Conservation (phyloP, 208 protist species). For the Acanthamoeba royreba region DNA sequence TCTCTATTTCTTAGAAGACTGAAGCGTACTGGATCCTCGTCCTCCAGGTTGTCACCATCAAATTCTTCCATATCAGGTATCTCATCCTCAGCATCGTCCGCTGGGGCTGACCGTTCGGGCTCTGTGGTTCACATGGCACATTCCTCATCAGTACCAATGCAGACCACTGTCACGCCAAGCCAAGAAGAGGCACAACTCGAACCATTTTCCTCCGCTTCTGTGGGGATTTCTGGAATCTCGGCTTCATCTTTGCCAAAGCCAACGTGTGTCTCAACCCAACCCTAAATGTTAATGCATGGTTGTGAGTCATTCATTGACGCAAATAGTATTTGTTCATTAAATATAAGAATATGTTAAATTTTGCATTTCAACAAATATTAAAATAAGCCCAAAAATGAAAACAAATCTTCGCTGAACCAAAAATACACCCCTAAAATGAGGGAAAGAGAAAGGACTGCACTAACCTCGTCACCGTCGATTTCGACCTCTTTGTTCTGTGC, state of each 20-base stretch:
- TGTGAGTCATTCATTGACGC: background rate
- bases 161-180: background rate
- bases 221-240: background rate
- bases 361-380: no score
- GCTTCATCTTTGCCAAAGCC: background rate
- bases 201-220: constrained; percentile 18
- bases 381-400: no score
- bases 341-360: no score
- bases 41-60: constrained; percentile 61
- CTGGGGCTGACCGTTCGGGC: background rate
- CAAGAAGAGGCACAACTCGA: background rate
- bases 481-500: background rate
- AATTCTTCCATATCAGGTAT: constrained; percentile 79
- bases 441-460: background rate
- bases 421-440: background rate
- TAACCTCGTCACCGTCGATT: background rate
- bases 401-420: no score
- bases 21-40: constrained; percentile 69
- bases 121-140: background rate
- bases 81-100: constrained; percentile 66
- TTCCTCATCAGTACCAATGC: background rate
- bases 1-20: background rate
- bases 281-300: background rate
- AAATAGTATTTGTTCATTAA: background rate
- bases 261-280: constrained; percentile 11